phyloP scores from a whole-genome alignment of 495 filamentous ascomycete genomes.

The Trichoderma orchidacearum region DNA sequence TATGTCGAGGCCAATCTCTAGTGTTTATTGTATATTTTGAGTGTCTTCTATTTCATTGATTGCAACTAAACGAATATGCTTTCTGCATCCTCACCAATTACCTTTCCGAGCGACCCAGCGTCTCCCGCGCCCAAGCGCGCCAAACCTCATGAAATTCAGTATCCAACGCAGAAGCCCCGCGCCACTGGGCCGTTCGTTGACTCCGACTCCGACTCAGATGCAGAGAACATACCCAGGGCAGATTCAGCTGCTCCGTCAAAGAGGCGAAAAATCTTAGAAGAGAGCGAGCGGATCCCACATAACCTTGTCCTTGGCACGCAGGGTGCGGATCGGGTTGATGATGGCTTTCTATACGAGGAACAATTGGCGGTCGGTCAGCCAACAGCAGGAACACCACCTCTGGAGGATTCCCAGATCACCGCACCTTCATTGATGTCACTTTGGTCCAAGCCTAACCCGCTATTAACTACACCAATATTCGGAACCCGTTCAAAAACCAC shows the following conservation, averaged over 20 bases:
- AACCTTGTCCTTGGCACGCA: background rate
- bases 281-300: background rate
- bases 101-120: slow-evolving; percentile 41
- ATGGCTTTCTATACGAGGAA: background rate
- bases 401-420: background rate
- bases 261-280: slow-evolving; percentile 17
- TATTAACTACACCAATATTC: slow-evolving; percentile 6
- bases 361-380: background rate
- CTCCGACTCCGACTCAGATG: slow-evolving; percentile 31
- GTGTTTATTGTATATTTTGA: background rate
- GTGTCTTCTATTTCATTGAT: background rate
- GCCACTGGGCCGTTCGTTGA: slow-evolving; percentile 26
- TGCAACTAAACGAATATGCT: slow-evolving; percentile 8
- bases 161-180: slow-evolving; percentile 13
- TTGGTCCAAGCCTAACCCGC: background rate
- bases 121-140: slow-evolving; percentile 28
- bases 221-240: slow-evolving; percentile 8
- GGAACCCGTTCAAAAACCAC: slow-evolving; percentile 7
- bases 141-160: slow-evolving; percentile 7
- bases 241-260: slow-evolving; percentile 22
- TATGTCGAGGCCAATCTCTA: too few relatives aligned
- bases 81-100: slow-evolving; percentile 44
- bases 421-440: background rate
- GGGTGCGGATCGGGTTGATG: background rate
- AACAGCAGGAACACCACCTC: slow-evolving; percentile 4